Evolutionary conservation across 768 basidiomycete genomes (phyloP), one percentile per base, ranked within the genome.

Genomic region (Rhizopogon vinicolor): DNA sequence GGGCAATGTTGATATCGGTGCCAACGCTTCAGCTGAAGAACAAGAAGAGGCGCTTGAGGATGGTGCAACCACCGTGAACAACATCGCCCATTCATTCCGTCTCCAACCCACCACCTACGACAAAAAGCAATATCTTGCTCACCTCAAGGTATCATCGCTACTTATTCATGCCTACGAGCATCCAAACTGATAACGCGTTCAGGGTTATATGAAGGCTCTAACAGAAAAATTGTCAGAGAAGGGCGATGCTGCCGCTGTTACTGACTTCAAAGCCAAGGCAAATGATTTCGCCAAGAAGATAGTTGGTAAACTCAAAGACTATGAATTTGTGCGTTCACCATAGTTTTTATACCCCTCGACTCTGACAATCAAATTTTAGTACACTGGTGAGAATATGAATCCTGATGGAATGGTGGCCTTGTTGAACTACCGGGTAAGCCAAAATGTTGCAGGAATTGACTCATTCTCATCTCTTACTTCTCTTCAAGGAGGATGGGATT

Each of bases 191-290:
- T 13, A 12, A 9, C 7, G 28, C 14, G 31, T 35, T 10, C 57
- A 94, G 91, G 84, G 75, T 13, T 99, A 99, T 79, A 96, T 98
- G 95, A 98, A 98, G 75, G 73, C 80, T 12, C 75, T 98, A 71
- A 94, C 97, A 77, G 67, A 63, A 2, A 66, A 88, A 48, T 79
- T 98, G 44, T 41, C 66, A 41, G 68, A 80, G 63, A 68, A 35
- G 33, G 46, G 54, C 2, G 72, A 82, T 14, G 81, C 87, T 10
- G 86, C 83, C 0, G 79, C 80, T 7, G 86, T 94, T 29, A 70
- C 74, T 2, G 80, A 69, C 0, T 99, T 99, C 70, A 91, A 98
- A 76, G 86, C 87, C 69, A 84, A 79, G 19, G 97, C 96, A 12
- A 61, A 71, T 49, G 74, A 73, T 3, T 92, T 80, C 65, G 93